Conservation (phyloP, 2,329 filamentous ascomycete genomes). For the Neobulgaria alba region DNA sequence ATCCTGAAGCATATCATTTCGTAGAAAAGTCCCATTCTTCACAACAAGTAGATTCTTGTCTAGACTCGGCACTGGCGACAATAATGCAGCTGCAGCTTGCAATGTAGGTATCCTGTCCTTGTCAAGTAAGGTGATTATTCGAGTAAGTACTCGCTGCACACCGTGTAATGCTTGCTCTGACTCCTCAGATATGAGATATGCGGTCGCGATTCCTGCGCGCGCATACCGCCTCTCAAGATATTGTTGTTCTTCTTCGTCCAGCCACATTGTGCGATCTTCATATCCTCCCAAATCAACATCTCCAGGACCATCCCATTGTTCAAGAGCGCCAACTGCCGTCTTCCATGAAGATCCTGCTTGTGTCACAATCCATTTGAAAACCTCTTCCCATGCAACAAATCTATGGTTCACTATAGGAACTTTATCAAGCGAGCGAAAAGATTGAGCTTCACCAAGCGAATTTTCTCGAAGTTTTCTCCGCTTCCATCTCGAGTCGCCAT, state of each 20-base stretch:
- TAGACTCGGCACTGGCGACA: slow-evolving; percentile 35
- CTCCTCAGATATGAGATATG: slow-evolving; percentile 56
- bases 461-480: slow-evolving; percentile 30
- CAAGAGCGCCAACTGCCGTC: slow-evolving; percentile 53
- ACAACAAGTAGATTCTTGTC: slow-evolving; percentile 30
- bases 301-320: slow-evolving; percentile 64
- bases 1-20: slow-evolving; percentile 45
- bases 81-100: slow-evolving; percentile 37
- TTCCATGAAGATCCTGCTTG: slow-evolving; percentile 53
- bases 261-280: slow-evolving; percentile 40
- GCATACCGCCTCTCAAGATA: slow-evolving; percentile 57
- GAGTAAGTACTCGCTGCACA: slow-evolving; percentile 51
- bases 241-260: slow-evolving; percentile 51
- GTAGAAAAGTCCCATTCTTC: slow-evolving; percentile 37
- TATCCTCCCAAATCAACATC: slow-evolving; percentile 61
- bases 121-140: slow-evolving; percentile 51
- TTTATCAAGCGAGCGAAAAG: slow-evolving; percentile 16
- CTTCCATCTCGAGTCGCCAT: slow-evolving; percentile 53
- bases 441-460: slow-evolving; percentile 7
- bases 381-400: slow-evolving; percentile 58
- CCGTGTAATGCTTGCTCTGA: slow-evolving; percentile 49
- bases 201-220: slow-evolving; percentile 56
- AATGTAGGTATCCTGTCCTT: slow-evolving; percentile 48
- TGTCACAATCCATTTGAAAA: slow-evolving; percentile 57
- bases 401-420: slow-evolving; percentile 24